Conservation (phyloP, 1,284 basidiomycete genomes). For the Lentinula novae-zelandiae region DNA sequence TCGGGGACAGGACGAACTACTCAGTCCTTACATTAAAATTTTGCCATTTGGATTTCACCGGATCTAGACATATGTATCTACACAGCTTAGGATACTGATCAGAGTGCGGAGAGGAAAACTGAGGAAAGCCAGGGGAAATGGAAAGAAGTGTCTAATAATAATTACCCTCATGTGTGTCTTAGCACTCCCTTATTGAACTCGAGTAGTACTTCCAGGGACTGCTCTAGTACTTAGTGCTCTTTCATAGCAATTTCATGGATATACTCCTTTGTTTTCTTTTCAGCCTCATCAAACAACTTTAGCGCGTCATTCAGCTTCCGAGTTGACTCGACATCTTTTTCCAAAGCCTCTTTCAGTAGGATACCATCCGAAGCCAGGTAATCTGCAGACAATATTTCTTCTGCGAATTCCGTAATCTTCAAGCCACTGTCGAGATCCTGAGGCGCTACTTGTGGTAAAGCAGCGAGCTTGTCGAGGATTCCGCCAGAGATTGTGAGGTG, state of each 20-base stretch:
- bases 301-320: conserved; percentile 43
- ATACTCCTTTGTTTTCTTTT: conserved; percentile 36
- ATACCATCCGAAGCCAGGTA: conserved; percentile 33
- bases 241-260: neutral
- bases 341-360: conserved; percentile 31
- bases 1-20: too few species aligned
- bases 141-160: too few species aligned
- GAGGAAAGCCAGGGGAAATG: too few species aligned
- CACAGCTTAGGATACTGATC: too few species aligned
- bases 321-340: conserved; percentile 32
- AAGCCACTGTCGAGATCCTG: conserved; percentile 13
- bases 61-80: too few species aligned
- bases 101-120: too few species aligned
- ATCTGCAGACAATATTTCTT: conserved; percentile 20
- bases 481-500: conserved; percentile 43
- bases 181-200: too few species aligned
- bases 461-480: conserved; percentile 40
- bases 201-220: too few species aligned
- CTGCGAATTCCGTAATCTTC: neutral
- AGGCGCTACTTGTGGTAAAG: conserved; percentile 21
- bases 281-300: conserved; percentile 39
- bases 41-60: too few species aligned
- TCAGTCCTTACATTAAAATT: too few species aligned
- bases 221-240: neutral
- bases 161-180: too few species aligned